Conservation (phyloP, 768 basidiomycete genomes). For the Collybia nuda region DNA sequence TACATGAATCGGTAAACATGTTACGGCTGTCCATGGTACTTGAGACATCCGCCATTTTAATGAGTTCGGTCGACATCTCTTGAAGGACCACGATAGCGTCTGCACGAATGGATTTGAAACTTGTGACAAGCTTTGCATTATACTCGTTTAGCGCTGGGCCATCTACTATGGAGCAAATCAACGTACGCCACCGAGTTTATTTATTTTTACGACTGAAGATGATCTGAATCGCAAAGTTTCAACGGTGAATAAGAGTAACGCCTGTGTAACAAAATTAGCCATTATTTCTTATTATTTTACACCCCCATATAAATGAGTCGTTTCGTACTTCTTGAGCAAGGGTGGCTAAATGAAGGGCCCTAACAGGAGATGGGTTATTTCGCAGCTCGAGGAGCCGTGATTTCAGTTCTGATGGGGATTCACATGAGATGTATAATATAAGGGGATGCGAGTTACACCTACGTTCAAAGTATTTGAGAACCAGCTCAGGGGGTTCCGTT, state of each 20-base stretch:
- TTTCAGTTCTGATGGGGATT: conserved; percentile 45
- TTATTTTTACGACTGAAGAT: conserved; percentile 63
- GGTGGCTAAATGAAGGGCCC: conserved; percentile 71
- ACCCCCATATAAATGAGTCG: not conserved
- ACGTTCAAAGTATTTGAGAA: conserved; percentile 67
- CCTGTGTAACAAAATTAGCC: conserved; percentile 42
- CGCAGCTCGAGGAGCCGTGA: conserved; percentile 47
- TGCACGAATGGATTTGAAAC: conserved; percentile 61
- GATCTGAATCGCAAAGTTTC: conserved; percentile 76
- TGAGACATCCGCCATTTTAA: conserved; percentile 50
- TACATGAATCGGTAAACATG: conserved; percentile 51
- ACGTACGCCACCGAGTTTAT: conserved; percentile 73
- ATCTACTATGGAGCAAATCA: not conserved
- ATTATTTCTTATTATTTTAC: too few relatives aligned
- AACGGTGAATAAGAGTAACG: conserved; percentile 67
- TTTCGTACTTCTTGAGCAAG: conserved; percentile 69
- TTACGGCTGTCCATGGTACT: conserved; percentile 53
- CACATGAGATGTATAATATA: not conserved
- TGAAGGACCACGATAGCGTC: conserved; percentile 51
- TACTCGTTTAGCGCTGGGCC: too few relatives aligned
- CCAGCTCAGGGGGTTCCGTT: conserved; percentile 55
- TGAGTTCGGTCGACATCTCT: conserved; percentile 54
- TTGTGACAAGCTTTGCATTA: conserved; percentile 56
- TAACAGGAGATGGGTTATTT: conserved; percentile 42
- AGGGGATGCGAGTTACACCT: conserved; percentile 8